Evolutionary conservation across 2,329 filamentous ascomycete genomes (phyloP), one percentile per base, ranked within the genome.

Genomic region (Calonectria naviculata): DNA sequence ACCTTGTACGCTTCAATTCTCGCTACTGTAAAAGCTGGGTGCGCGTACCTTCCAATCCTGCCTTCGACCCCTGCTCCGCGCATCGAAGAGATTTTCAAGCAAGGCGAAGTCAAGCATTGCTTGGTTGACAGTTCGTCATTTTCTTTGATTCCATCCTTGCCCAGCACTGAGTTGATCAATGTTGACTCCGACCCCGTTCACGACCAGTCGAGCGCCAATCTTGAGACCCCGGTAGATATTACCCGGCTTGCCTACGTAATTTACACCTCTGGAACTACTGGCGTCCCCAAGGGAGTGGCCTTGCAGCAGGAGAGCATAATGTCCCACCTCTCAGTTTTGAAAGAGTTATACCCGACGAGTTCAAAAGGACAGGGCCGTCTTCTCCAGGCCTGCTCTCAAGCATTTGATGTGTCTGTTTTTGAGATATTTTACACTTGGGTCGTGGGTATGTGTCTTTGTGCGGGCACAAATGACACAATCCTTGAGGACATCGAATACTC

Each of bases 371-470:
- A 82, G 1, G 89, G 91, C 1, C 89, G 91, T n/a, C 85, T 97
- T 36, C 85, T 98, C 0, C 95, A 97, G 81, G 91, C 93, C 2
- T 97, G 93, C 78, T 96, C 94, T 0, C 93, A 95, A 78, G 93
- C 93, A 0, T 97, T 97, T 78, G 94, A 97, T 78, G 92, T 97
- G 2, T 97, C 94, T 0, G 93, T 97, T 0, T 97, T 97, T 79
- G 95, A 97, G 78, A 95, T 97, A 17, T 96, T 97, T 80, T 97
- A 94, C 76, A 87, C 94, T 0, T 97, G 95, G 93, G 89, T 89
- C 56, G 87, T 88, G 38, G 94, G 94, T 5, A 94, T 96, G 85
- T 93, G 92, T 71, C 85, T 98, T 15, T 97, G 94, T 78, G 90
- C 93, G 2, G 93, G 91, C 0, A 89, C 87, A 0, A 95, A 95